Evolutionary conservation across 1,284 basidiomycete genomes (phyloP).

Genomic region (Pseudozyma tsukubaensis): DNA sequence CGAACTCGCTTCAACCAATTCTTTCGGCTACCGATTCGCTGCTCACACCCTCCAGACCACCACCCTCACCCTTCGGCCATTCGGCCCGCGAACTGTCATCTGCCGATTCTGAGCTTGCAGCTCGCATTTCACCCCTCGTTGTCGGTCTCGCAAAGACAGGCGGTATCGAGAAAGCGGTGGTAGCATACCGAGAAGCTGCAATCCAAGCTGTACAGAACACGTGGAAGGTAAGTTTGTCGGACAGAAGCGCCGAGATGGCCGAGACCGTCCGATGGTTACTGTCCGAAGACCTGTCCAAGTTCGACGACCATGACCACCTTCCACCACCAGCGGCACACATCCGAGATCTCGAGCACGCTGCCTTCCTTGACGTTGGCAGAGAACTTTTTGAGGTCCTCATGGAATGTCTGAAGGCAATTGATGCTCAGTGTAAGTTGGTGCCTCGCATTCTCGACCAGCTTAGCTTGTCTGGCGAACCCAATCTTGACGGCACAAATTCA

Average conservation of each 20-base stretch:
- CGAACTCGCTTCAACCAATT: not conserved
- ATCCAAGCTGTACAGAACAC: conserved; percentile 77
- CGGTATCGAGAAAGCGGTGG: conserved; percentile 77
- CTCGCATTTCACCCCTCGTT: conserved; percentile 78
- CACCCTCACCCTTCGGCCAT: conserved; percentile 28
- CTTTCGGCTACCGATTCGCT: conserved; percentile 10
- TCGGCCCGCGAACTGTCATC: conserved; percentile 16
- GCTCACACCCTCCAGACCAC: conserved; percentile 21
- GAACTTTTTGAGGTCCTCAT: conserved; percentile 78
- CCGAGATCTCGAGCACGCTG: conserved; percentile 76
- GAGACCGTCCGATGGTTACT: conserved; percentile 63
- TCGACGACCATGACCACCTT: conserved; percentile 31
- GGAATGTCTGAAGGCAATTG: conserved; percentile 78
- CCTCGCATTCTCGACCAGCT: conserved; percentile 74
- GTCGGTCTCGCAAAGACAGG: conserved; percentile 81
- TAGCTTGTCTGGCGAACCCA: not conserved
- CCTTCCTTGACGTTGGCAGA: conserved; percentile 77
- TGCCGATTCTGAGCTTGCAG: conserved; percentile 70
- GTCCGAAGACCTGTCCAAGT: conserved; percentile 27
- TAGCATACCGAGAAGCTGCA: conserved; percentile 82
- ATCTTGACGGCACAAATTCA: too few relatives aligned
- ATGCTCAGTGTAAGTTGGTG: conserved; percentile 76
- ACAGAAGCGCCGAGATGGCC: conserved; percentile 22
- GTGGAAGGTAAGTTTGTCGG: conserved; percentile 23
- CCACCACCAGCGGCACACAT: conserved; percentile 68